phyloP scores from a whole-genome alignment of 1,139 yeast genomes.

The Lodderomyces orthopsilosis region DNA sequence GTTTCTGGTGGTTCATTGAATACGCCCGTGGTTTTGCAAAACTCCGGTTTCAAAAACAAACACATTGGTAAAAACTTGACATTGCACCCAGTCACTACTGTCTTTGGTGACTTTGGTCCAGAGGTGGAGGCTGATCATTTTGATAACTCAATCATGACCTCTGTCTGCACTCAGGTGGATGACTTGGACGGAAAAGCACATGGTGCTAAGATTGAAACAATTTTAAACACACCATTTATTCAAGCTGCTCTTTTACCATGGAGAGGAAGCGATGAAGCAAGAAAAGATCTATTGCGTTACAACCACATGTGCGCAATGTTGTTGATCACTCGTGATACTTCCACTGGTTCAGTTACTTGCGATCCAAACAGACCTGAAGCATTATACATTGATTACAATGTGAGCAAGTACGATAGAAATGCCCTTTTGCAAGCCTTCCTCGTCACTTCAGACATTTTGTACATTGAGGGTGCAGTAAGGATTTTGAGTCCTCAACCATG shows the following conservation, averaged over 20 bases:
- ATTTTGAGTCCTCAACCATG: constrained; percentile 39
- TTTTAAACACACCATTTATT: constrained; percentile 47
- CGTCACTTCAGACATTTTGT: constrained; percentile 45
- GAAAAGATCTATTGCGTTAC: constrained; percentile 38
- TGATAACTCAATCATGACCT: constrained; percentile 49
- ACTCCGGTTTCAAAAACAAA: constrained; percentile 53
- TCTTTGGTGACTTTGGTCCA: constrained; percentile 43
- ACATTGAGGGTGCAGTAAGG: constrained; percentile 51
- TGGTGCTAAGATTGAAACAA: constrained; percentile 56
- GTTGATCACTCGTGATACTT: constrained; percentile 48
- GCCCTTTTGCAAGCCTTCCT: constrained; percentile 43
- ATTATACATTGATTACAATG: constrained; percentile 38
- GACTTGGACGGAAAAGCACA: constrained; percentile 56
- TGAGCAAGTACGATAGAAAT: constrained; percentile 42
- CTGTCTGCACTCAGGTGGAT: constrained; percentile 48
- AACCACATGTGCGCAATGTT: constrained; percentile 42
- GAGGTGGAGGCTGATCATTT: constrained; percentile 35
- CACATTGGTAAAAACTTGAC: constrained; percentile 55
- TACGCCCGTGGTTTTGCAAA: constrained; percentile 50
- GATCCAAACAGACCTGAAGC: constrained; percentile 38
- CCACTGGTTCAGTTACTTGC: constrained; percentile 39
- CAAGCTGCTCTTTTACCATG: constrained; percentile 45
- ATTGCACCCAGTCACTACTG: constrained; percentile 49
- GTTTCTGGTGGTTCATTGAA: constrained; percentile 51
- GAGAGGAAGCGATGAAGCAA: constrained; percentile 33